Evolutionary conservation across 805 yeast species (phyloP), one percentile per base, ranked within the genome.

Genomic region (Candida taoyuanica): DNA sequence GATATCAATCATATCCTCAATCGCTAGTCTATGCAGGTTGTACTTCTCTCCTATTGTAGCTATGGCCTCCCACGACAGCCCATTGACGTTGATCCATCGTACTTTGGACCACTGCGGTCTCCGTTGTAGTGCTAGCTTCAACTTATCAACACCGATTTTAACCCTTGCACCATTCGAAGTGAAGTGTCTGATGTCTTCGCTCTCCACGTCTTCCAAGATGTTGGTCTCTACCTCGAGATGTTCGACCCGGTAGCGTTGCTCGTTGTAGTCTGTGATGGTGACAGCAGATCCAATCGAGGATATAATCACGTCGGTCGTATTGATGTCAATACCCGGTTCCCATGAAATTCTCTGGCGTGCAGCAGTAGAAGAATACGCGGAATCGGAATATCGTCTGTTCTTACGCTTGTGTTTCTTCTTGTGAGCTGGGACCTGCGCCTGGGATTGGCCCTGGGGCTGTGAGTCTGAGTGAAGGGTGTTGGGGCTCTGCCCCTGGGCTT

Each of bases 1-100:
- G 19, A 75, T 66, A 54, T 77, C 82, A 31, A 77, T 70, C 76
- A 77, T 69, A 50, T 77, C 82, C 51, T 77, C 83, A 31, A 77
- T 61, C 0, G 81, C 74, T 32, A 77, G 58, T 17, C 77, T 66
- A 51, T 77, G 83, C 16, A 77, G 55, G 15, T 63, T 54, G 50
- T 66, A 76, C 34, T 59, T 55, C 29, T 64, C 56, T 2, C 73
- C 69, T 29, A 77, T 61, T 1, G 67, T 55, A 7, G 71, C 62
- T 7, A 77, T 68, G 7, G 78, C 77, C 37, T 74, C 81, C 79
- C 79, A 74, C 2, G 79, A 71, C n/a, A 76, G 56, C 0, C 81
- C 82, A 49, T 74, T 75, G 17, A 76, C 74, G 44, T 73, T 75
- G 36, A 74, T 61, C 81, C 81, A 74, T 13, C 80, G 55, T 1